Evolutionary conservation across 2,329 filamentous ascomycete genomes (phyloP).

Genomic region (Sphaerostilbella broomeana): DNA sequence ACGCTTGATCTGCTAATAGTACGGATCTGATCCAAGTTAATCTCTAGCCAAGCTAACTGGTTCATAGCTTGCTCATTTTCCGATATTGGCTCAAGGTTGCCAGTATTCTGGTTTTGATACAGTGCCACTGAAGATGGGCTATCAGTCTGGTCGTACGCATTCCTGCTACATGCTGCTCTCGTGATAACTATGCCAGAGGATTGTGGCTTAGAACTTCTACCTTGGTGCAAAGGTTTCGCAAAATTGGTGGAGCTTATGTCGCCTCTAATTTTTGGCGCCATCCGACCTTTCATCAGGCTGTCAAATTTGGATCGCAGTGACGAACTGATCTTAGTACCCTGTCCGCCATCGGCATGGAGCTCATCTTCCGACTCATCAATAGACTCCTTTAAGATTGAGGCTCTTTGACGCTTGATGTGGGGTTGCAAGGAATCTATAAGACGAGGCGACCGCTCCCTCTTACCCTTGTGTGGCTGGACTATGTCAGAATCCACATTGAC

Average conservation of each 20-base stretch:
- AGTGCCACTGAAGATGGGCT: conserved; percentile 3
- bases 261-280: too few relatives aligned
- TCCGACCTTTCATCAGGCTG: too few relatives aligned
- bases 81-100: conserved; percentile 6
- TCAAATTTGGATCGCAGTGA: too few relatives aligned
- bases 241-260: conserved; percentile 24
- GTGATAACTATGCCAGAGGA: conserved; percentile 12
- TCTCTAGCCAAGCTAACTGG: conserved; percentile 17
- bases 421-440: conserved; percentile 8
- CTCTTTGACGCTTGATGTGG: conserved; percentile 16
- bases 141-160: conserved; percentile 6
- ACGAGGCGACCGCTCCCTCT: conserved; percentile 7
- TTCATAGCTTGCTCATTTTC: not conserved
- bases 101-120: not conserved
- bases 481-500: conserved; percentile 21
- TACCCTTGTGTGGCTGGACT: conserved; percentile 1
- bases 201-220: not conserved
- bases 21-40: conserved; percentile 15
- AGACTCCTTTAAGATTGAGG: conserved; percentile 6
- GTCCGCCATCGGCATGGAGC: conserved; percentile 16
- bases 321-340: not conserved
- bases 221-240: not conserved
- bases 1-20: conserved; percentile 14
- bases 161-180: conserved; percentile 21
- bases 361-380: conserved; percentile 26